A percentile compares a stretch with the other conserved stretches of the same genome.
These are phyloP conservation scores for Pinus tabuliformis DNA, from an alignment of 75 land plant genomes.

Conservation along the genomic window DNA sequence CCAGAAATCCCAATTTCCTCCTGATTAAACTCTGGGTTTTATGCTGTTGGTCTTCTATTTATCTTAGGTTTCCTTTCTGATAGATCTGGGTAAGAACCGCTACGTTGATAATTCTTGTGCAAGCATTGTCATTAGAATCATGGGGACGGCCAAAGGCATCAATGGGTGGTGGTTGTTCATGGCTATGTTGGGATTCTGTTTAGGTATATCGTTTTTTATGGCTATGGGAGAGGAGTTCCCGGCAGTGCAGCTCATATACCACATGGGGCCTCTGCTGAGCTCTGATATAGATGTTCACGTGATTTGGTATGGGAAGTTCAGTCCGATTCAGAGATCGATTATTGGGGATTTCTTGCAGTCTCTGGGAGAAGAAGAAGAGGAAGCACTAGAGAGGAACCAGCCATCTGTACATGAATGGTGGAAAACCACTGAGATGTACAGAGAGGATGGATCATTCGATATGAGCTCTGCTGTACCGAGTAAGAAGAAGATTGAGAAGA, in stretches of 20 bases:
- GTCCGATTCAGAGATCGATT: constrained; percentile 19
- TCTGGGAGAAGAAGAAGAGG: neutral
- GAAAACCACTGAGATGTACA: constrained; percentile 10
- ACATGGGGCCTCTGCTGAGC: constrained; percentile 32
- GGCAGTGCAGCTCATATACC: constrained; percentile 26
- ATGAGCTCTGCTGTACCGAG: neutral
- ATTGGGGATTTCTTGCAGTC: constrained; percentile 31
- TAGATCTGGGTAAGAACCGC: too few species aligned
- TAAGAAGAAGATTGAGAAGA: neutral
- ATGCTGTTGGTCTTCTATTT: too few species aligned
- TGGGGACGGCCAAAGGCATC: too few species aligned
- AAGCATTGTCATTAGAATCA: too few species aligned
- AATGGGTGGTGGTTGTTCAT: neutral
- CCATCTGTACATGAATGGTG: constrained; percentile 17
- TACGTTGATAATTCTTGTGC: too few species aligned
- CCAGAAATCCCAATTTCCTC: too few species aligned
- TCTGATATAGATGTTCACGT: constrained; percentile 16
- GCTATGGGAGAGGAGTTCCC: constrained; percentile 8
- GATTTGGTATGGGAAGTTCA: constrained; percentile 46
- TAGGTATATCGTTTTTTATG: neutral
- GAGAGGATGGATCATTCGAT: too few species aligned
- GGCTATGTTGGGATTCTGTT: neutral
- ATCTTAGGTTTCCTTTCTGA: too few species aligned
- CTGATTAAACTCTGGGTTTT: too few species aligned
- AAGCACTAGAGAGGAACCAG: neutral